Evolutionary conservation across 1,284 basidiomycete genomes (phyloP).

Genomic region (Ganoderma sinense): DNA sequence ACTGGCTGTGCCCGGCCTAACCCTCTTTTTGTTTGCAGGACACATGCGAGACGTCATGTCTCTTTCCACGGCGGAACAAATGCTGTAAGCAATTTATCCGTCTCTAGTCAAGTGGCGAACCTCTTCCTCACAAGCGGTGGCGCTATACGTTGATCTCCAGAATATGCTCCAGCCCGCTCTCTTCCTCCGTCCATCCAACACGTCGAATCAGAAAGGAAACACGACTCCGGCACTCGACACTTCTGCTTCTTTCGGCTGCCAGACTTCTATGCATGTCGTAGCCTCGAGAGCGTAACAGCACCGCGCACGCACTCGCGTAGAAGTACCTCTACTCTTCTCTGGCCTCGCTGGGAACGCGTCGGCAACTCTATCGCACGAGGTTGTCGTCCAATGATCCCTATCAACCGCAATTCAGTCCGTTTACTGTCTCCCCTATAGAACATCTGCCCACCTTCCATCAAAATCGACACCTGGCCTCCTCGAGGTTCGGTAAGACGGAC

Average conservation of each 20-base stretch:
- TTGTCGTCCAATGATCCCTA: not conserved
- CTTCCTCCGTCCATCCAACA: not conserved
- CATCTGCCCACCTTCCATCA: not conserved
- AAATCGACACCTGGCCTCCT: not conserved
- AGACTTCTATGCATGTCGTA: not conserved
- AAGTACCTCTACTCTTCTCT: not conserved
- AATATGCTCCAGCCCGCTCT: not conserved
- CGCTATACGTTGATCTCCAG: not conserved
- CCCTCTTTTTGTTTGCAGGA: constrained; percentile 5
- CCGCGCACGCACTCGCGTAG: not conserved
- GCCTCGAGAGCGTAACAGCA: not conserved
- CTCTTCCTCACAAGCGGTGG: not conserved
- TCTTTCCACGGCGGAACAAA: constrained; percentile 11
- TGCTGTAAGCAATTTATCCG: constrained; percentile 21
- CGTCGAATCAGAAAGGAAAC: not conserved
- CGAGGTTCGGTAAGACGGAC: not conserved
- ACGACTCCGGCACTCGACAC: not conserved
- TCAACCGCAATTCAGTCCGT: not conserved
- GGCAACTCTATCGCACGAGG: constrained; percentile 6
- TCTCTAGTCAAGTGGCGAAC: constrained; percentile 5
- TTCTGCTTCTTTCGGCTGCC: not conserved
- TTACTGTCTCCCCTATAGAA: not conserved
- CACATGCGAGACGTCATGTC: not conserved
- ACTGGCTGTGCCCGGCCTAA: not conserved
- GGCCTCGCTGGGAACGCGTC: constrained; percentile 1